These are phyloP conservation scores for Vaccinium myrtillus DNA, from an alignment of 148 eudicot species.

Conservation along the genomic window DNA sequence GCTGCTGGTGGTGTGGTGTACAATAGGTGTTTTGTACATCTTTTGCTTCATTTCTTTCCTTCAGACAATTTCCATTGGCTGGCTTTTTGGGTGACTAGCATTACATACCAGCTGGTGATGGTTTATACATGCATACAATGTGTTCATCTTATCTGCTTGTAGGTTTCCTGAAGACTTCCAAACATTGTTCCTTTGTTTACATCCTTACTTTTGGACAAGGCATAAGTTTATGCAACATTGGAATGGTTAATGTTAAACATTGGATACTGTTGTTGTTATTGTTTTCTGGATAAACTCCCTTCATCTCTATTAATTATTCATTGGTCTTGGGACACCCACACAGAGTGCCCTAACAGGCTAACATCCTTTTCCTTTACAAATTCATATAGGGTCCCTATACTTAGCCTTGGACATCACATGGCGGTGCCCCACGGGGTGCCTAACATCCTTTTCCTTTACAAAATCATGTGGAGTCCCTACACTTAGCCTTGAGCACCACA, in stretches of 20 bases:
- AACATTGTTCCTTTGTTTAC: background rate
- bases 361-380: too few relatives aligned
- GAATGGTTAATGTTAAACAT: background rate
- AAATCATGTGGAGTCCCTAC: too few relatives aligned
- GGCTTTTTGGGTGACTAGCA: background rate
- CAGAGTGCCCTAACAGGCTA: too few relatives aligned
- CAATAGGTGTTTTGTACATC: conserved; percentile 9
- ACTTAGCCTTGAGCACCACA: too few relatives aligned
- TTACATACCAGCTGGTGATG: background rate
- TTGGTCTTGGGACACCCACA: too few relatives aligned
- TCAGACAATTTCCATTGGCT: background rate
- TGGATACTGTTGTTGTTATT: background rate
- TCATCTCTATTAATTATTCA: background rate
- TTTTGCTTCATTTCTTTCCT: background rate
- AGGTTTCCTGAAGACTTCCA: conserved; percentile 4
- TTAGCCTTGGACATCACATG: too few relatives aligned
- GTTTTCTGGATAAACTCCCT: background rate
- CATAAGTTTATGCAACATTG: background rate
- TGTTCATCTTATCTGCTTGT: background rate
- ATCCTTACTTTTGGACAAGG: background rate
- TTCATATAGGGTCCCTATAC: too few relatives aligned
- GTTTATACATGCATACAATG: background rate
- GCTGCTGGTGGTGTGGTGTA: conserved; percentile 12
- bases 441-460: too few relatives aligned
- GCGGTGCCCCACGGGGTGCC: too few relatives aligned